Evolutionary conservation across 345 rosid species (phyloP).

Genomic region (Pistacia atlantica): DNA sequence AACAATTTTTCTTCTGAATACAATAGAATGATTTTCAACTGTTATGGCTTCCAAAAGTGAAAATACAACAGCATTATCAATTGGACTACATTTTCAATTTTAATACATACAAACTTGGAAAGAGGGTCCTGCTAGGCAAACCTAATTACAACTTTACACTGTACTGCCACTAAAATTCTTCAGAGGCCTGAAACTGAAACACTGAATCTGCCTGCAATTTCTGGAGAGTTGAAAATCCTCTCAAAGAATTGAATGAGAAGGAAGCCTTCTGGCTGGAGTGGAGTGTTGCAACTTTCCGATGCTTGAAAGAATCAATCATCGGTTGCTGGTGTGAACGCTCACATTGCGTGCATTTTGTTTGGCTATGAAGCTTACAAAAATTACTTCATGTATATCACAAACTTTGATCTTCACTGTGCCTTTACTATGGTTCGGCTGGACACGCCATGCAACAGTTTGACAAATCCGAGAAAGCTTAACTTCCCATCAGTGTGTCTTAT

Average conservation of each 20-base stretch:
- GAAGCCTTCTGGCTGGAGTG: slow-evolving; percentile 8
- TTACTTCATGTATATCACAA: background rate
- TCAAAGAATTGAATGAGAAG: slow-evolving; percentile 13
- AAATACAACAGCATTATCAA: background rate
- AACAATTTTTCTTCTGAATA: background rate
- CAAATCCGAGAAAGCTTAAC: slow-evolving; percentile 89
- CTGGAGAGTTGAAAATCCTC: slow-evolving; percentile 19
- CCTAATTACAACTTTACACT: slow-evolving; percentile 26
- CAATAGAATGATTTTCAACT: background rate
- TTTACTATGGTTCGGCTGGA: slow-evolving; percentile 53
- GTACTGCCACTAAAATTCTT: slow-evolving; percentile 19
- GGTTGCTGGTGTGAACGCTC: background rate
- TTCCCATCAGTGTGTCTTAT: slow-evolving; percentile 89
- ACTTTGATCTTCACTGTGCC: slow-evolving; percentile 30
- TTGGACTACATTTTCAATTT: background rate
- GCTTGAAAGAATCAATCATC: background rate
- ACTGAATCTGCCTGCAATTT: slow-evolving; percentile 10
- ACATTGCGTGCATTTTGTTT: background rate
- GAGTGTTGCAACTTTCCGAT: background rate
- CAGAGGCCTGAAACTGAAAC: background rate
- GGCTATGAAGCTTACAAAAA: background rate
- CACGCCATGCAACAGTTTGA: slow-evolving; percentile 78
- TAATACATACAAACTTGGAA: background rate
- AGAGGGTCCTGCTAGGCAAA: background rate
- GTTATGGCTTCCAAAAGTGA: background rate